These are phyloP conservation scores for Mycothermus thermophilus DNA, from an alignment of 495 filamentous ascomycete species.

Conservation along the genomic window DNA sequence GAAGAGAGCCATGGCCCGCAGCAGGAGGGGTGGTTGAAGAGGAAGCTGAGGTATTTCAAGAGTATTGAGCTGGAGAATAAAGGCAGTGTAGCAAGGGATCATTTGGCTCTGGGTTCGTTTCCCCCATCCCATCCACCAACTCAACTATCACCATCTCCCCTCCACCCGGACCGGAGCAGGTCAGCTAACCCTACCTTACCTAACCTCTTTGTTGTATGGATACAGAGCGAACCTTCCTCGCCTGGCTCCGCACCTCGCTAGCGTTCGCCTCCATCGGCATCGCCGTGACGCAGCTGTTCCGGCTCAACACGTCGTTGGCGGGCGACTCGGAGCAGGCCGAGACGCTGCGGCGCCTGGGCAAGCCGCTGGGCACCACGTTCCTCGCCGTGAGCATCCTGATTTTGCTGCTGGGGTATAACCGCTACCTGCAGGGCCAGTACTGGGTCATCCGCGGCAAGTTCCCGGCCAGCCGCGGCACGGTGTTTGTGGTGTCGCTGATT, in stretches of 20 bases:
- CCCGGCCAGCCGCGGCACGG: constrained; percentile 76
- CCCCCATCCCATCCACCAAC: not conserved
- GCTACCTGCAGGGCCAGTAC: constrained; percentile 52
- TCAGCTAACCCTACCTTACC: not conserved
- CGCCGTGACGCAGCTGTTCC: constrained; percentile 90
- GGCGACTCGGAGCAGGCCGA: constrained; percentile 17
- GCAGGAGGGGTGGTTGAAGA: constrained; percentile 21
- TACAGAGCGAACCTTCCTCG: constrained; percentile 87
- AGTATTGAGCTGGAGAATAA: constrained; percentile 91
- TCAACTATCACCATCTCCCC: too few species aligned
- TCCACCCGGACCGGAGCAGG: too few species aligned
- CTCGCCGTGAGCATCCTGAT: constrained; percentile 75
- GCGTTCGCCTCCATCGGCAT: constrained; percentile 95
- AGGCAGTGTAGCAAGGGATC: constrained; percentile 87
- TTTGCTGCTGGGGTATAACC: constrained; percentile 62
- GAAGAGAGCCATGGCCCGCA: constrained; percentile 9
- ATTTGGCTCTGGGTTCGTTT: constrained; percentile 70
- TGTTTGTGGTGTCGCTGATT: constrained; percentile 61
- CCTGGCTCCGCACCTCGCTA: constrained; percentile 90
- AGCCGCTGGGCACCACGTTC: constrained; percentile 88
- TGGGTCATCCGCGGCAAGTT: constrained; percentile 93
- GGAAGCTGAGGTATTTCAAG: constrained; percentile 53
- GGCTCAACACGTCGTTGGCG: constrained; percentile 60
- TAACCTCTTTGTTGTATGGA: too few species aligned
- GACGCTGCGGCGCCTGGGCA: constrained; percentile 64